Evolutionary conservation across 139 green algal species (phyloP).

Genomic region (Tetradesmus obliquus): DNA sequence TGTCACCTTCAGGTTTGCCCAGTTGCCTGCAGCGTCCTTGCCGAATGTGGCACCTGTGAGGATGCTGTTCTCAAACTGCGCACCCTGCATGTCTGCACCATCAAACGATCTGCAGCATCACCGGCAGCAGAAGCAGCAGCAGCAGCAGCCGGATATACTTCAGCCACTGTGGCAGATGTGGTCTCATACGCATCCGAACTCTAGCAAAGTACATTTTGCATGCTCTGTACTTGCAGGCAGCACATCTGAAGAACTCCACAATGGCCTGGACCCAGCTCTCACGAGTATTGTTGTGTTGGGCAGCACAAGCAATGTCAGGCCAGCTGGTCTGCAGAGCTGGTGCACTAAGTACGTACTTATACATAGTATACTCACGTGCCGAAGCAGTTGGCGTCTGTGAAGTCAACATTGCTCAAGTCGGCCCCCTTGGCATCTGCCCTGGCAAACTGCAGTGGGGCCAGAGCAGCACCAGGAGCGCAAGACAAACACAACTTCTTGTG

Average conservation of each 20-base stretch:
- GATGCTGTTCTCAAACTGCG: conserved; percentile 77
- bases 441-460: conserved; percentile 53
- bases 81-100: conserved; percentile 61
- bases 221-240: background rate
- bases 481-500: no score
- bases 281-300: background rate
- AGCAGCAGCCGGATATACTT: background rate
- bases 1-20: conserved; percentile 50
- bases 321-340: background rate
- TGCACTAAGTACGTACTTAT: background rate
- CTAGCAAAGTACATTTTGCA: background rate
- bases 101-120: conserved; percentile 54
- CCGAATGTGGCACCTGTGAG: conserved; percentile 59
- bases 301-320: background rate
- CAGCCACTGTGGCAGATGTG: background rate
- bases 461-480: background rate
- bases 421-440: conserved; percentile 55
- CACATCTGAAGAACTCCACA: no score
- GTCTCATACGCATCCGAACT: background rate
- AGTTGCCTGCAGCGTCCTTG: conserved; percentile 36
- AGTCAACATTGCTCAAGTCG: conserved; percentile 52
- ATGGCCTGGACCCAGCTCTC: no score
- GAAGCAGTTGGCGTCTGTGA: conserved; percentile 68
- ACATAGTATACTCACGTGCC: conserved; percentile 20
- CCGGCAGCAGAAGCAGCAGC: background rate